Percentiles rank a stretch among this genome's conserved stretches.
Evolutionary conservation across 331 rosid species (phyloP).

Genomic region (Phaseolus coccineus): DNA sequence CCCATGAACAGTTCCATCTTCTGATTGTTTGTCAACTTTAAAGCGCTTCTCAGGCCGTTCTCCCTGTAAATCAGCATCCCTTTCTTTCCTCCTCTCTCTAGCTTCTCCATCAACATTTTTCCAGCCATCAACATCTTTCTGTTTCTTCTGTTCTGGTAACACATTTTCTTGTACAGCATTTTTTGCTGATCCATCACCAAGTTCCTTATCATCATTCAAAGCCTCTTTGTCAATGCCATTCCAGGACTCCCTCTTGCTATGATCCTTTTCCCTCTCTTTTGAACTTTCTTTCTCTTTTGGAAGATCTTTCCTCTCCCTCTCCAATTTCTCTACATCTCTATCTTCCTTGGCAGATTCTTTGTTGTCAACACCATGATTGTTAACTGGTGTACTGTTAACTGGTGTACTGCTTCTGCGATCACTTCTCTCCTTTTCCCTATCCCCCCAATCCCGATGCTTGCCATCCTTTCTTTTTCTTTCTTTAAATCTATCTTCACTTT

Average conservation of each 20-base stretch:
- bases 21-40: slow-evolving; percentile 77
- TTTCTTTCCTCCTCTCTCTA: slow-evolving; percentile 85
- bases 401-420: slow-evolving; percentile 71
- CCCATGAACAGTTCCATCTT: slow-evolving; percentile 76
- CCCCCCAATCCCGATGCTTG: slow-evolving; percentile 90
- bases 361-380: slow-evolving; percentile 61
- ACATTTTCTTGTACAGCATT: slow-evolving; percentile 63
- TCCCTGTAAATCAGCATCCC: slow-evolving; percentile 70
- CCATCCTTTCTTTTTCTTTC: slow-evolving; percentile 86
- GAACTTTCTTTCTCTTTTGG: slow-evolving; percentile 71
- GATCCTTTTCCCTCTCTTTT: slow-evolving; percentile 78
- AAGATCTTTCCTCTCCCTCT: slow-evolving; percentile 78
- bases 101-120: slow-evolving; percentile 75
- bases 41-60: slow-evolving; percentile 74
- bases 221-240: background rate
- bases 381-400: slow-evolving; percentile 60
- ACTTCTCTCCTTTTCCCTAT: slow-evolving; percentile 88
- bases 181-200: slow-evolving; percentile 70
- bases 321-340: slow-evolving; percentile 75
- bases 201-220: slow-evolving; percentile 63
- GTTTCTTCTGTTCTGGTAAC: slow-evolving; percentile 74
- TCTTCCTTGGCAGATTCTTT: slow-evolving; percentile 81
- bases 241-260: slow-evolving; percentile 25
- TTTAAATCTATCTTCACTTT: slow-evolving; percentile 80
- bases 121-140: slow-evolving; percentile 67